A percentile compares a stretch with the other conserved stretches of the same genome.
phyloP scores from a whole-genome alignment of 140 eudicot genomes.

The Oenanthe javanica region DNA sequence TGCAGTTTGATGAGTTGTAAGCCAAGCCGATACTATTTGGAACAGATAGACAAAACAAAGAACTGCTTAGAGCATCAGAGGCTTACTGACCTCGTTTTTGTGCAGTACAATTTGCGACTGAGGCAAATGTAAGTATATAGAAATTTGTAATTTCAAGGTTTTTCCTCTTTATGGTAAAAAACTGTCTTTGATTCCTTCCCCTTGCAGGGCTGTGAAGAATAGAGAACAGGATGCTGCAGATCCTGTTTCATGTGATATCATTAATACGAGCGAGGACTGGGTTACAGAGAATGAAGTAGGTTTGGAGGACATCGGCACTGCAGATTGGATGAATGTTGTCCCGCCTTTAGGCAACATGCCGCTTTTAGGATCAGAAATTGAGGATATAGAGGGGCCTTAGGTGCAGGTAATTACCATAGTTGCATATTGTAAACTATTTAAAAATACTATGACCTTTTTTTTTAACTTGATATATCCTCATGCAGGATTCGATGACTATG shows the following conservation, averaged over 20 bases:
- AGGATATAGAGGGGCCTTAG: constrained; percentile 84
- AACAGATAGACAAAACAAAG: constrained; percentile 56
- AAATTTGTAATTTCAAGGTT: background rate
- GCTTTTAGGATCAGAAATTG: constrained; percentile 47
- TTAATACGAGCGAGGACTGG: constrained; percentile 53
- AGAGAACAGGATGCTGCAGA: constrained; percentile 51
- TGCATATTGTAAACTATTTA: background rate
- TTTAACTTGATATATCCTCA: constrained; percentile 12
- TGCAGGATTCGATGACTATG: constrained; percentile 87
- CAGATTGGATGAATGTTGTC: constrained; percentile 78
- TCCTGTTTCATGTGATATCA: constrained; percentile 55
- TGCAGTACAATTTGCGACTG: constrained; percentile 74
- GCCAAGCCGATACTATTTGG: constrained; percentile 40
- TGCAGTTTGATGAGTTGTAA: constrained; percentile 67
- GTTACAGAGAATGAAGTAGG: constrained; percentile 48
- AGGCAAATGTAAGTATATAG: constrained; percentile 62
- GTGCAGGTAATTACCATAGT: constrained; percentile 48
- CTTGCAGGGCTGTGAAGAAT: constrained; percentile 32
- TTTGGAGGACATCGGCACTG: constrained; percentile 46
- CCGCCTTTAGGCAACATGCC: constrained; percentile 55
- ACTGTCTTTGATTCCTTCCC: background rate
- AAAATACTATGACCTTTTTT: background rate
- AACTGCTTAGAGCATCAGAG: constrained; percentile 79
- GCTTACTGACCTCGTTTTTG: constrained; percentile 70
- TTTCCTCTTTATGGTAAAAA: background rate